These are phyloP conservation scores for Ampelomyces quisqualis DNA, from an alignment of 2,329 filamentous ascomycete genomes.

Conservation along the genomic window DNA sequence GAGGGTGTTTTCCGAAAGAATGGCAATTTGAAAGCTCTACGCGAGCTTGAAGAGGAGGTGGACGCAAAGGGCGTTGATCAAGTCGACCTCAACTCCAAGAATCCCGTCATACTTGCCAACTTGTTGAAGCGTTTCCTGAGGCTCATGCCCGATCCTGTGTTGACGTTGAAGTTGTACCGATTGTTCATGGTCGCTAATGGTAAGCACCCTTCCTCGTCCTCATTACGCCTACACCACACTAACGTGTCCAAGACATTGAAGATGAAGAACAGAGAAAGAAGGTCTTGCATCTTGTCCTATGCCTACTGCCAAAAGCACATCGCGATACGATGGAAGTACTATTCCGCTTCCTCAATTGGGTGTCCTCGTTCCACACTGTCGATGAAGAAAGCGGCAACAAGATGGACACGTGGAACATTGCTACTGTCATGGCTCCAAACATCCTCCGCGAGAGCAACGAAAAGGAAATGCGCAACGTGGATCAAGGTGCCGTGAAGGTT, in stretches of 20 bases:
- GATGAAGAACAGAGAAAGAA: slow-evolving; percentile 81
- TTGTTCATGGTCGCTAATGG: slow-evolving; percentile 88
- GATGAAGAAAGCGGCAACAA: slow-evolving; percentile 97
- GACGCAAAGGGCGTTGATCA: slow-evolving; percentile 82
- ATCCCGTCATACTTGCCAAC: slow-evolving; percentile 89
- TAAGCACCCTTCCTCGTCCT: slow-evolving; percentile 45
- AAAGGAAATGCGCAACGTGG: slow-evolving; percentile 65
- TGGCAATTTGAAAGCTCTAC: slow-evolving; percentile 92
- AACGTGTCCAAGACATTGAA: slow-evolving; percentile 60
- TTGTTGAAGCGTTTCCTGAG: slow-evolving; percentile 93
- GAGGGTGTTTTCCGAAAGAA: slow-evolving; percentile 99
- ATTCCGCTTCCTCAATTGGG: slow-evolving; percentile 96
- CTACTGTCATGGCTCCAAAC: slow-evolving; percentile 96
- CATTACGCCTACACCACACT: slow-evolving; percentile 7
- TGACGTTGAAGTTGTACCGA: slow-evolving; percentile 92
- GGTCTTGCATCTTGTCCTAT: slow-evolving; percentile 86
- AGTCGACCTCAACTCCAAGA: slow-evolving; percentile 83
- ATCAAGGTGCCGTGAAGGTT: slow-evolving; percentile 89
- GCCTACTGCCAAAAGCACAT: slow-evolving; percentile 86
- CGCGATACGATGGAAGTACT: slow-evolving; percentile 93
- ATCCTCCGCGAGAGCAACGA: slow-evolving; percentile 71
- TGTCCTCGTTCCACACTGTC: slow-evolving; percentile 92
- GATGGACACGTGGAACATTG: slow-evolving; percentile 98
- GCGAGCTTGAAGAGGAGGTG: slow-evolving; percentile 80
- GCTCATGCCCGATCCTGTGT: slow-evolving; percentile 87